A percentile compares a stretch with the other conserved stretches of the same genome.
phyloP scores from a whole-genome alignment of 495 filamentous ascomycete species.

The Penicillium roqueforti region DNA sequence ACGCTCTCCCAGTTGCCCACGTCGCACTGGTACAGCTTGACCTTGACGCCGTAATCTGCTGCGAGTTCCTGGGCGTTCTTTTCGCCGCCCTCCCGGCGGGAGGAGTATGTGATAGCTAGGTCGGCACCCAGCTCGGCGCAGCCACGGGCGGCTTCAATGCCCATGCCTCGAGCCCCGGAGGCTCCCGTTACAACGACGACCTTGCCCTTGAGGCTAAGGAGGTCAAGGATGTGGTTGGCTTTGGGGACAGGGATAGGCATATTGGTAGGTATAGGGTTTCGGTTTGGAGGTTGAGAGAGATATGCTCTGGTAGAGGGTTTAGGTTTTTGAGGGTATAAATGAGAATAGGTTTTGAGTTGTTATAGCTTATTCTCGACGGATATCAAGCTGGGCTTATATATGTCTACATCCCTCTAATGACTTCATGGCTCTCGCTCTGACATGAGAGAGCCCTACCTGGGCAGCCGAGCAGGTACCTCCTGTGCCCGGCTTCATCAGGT shows the following conservation, averaged over 20 bases:
- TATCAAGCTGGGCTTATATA: too few species aligned
- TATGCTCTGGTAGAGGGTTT: not conserved
- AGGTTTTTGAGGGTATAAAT: too few species aligned
- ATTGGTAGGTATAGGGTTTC: constrained; percentile 7
- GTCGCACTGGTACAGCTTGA: constrained; percentile 61
- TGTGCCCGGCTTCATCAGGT: constrained; percentile 8
- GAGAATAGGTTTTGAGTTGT: too few species aligned
- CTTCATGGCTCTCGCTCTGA: constrained; percentile 10
- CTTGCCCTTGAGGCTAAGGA: constrained; percentile 70
- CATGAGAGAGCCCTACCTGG: not conserved
- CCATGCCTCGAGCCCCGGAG: constrained; percentile 65
- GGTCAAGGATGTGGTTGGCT: constrained; percentile 55
- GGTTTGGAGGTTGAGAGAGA: not conserved
- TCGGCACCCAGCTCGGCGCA: constrained; percentile 70
- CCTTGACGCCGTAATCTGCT: constrained; percentile 59
- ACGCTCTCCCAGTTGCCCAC: constrained; percentile 51
- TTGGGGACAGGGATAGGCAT: constrained; percentile 57
- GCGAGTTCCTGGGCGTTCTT: constrained; percentile 59
- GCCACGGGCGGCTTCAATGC: constrained; percentile 68
- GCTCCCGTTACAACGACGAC: constrained; percentile 68
- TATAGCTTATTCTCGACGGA: too few species aligned
- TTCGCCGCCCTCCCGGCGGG: constrained; percentile 56
- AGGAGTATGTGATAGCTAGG: constrained; percentile 64
- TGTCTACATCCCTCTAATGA: not conserved
- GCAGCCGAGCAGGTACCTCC: not conserved